These are phyloP conservation scores for Neopestalotiopsis rosae DNA, from an alignment of 2,329 filamentous ascomycete species.

Conservation along the genomic window DNA sequence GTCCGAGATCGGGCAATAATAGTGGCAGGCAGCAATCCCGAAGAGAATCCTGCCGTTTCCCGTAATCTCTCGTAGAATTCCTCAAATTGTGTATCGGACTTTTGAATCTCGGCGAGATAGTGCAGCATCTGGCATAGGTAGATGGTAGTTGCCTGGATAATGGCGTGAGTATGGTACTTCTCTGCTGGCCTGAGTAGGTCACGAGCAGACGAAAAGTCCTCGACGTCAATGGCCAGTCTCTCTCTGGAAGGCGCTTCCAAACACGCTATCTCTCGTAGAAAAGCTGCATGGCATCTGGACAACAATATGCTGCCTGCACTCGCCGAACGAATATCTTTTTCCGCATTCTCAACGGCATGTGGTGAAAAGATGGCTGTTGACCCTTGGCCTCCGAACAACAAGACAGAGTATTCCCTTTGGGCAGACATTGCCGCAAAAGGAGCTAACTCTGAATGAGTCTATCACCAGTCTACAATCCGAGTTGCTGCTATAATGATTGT, in stretches of 20 bases:
- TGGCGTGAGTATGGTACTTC: conserved; percentile 16
- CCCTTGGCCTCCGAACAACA: conserved; percentile 17
- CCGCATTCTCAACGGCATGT: conserved; percentile 1
- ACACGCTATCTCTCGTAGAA: conserved; percentile 11
- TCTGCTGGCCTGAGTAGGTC: conserved; percentile 16
- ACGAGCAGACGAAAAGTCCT: not conserved
- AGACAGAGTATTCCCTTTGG: not conserved
- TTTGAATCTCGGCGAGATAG: conserved; percentile 15
- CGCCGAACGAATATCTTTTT: conserved; percentile 8
- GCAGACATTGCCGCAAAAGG: not conserved
- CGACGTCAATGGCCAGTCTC: not conserved
- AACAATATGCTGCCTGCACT: conserved; percentile 14
- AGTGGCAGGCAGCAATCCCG: conserved; percentile 17
- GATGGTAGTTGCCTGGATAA: conserved; percentile 20
- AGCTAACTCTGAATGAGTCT: too few species aligned
- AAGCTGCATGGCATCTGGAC: conserved; percentile 14
- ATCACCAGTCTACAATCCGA: too few species aligned
- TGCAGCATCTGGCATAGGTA: conserved; percentile 20
- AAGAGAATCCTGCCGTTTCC: conserved; percentile 17
- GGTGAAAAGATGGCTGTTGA: conserved; percentile 16
- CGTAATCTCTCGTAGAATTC: conserved; percentile 12
- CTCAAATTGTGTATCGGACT: not conserved
- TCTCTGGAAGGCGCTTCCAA: conserved; percentile 5
- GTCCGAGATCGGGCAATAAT: conserved; percentile 15
- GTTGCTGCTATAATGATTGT: not conserved